These are phyloP conservation scores for Aspergillus transmontanensis DNA, from an alignment of 2,329 filamentous ascomycete genomes.

Conservation along the genomic window DNA sequence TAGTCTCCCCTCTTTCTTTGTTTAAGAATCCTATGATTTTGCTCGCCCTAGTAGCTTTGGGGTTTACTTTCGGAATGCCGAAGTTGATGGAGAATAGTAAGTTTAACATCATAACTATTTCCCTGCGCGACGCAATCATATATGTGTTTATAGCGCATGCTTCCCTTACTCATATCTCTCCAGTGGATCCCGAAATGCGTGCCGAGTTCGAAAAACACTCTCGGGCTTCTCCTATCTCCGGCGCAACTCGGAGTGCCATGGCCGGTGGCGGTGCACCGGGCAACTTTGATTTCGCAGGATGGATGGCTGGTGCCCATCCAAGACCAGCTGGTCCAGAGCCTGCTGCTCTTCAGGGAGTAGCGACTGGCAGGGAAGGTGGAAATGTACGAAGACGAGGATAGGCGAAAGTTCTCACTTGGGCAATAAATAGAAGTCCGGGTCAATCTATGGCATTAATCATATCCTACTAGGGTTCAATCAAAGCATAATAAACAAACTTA, in stretches of 20 bases:
- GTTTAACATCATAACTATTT: slow-evolving; percentile 39
- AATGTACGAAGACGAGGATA: slow-evolving; percentile 34
- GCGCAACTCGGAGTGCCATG: slow-evolving; percentile 61
- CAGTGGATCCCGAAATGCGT: slow-evolving; percentile 95
- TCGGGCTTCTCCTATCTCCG: slow-evolving; percentile 69
- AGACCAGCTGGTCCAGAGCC: slow-evolving; percentile 26
- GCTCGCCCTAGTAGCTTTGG: slow-evolving; percentile 80
- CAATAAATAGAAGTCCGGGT: slow-evolving; percentile 5
- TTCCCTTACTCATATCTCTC: not conserved
- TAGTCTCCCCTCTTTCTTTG: slow-evolving; percentile 77
- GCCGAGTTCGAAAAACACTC: slow-evolving; percentile 92
- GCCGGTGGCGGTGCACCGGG: slow-evolving; percentile 58
- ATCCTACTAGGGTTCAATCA: not conserved
- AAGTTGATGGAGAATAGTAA: slow-evolving; percentile 94
- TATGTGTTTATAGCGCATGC: not conserved
- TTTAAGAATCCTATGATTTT: slow-evolving; percentile 97
- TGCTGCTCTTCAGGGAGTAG: slow-evolving; percentile 19
- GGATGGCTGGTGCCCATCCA: slow-evolving; percentile 62
- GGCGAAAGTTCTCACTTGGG: not conserved
- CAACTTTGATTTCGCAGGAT: slow-evolving; percentile 69
- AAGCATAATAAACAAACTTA: not conserved
- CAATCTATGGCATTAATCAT: slow-evolving; percentile 4
- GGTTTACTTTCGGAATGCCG: slow-evolving; percentile 86
- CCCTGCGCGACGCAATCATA: not conserved
- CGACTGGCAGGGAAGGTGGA: slow-evolving; percentile 31